Conservation (phyloP, 768 basidiomycete species). For the Leccinum disarticulatum region DNA sequence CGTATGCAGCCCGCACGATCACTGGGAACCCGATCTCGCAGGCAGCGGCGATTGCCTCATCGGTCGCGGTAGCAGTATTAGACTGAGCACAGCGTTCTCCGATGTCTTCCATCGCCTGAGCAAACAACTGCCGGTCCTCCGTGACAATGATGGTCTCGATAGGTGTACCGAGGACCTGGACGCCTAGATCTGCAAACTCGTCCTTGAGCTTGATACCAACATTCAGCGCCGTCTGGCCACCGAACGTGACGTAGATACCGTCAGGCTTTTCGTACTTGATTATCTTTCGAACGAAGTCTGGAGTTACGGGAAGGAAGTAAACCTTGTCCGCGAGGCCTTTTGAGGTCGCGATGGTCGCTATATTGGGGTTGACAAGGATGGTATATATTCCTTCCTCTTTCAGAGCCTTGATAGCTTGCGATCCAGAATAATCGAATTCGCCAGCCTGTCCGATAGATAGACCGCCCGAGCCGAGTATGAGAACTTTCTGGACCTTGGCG, state of each 20-base stretch:
- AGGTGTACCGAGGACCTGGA: conserved; percentile 92
- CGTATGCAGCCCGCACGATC: conserved; percentile 95
- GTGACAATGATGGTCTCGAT: conserved; percentile 97
- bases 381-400: conserved; percentile 99
- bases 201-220: conserved; percentile 98
- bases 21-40: conserved; percentile 88
- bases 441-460: conserved; percentile 98
- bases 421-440: conserved; percentile 99
- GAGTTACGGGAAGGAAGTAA: conserved; percentile 97
- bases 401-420: conserved; percentile 98
- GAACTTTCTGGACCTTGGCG: conserved; percentile 84
- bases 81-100: conserved; percentile 95
- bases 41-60: conserved; percentile 85
- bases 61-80: conserved; percentile 78
- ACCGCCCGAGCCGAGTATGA: conserved; percentile 96
- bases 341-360: conserved; percentile 96
- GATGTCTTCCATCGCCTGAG: conserved; percentile 91
- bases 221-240: conserved; percentile 95
- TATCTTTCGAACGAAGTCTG: conserved; percentile 96
- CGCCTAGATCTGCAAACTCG: conserved; percentile 87
- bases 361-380: conserved; percentile 98
- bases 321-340: conserved; percentile 99
- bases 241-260: conserved; percentile 98
- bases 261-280: conserved; percentile 99
- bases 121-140: conserved; percentile 94